Base-by-base conservation (phyloP, 2,329 filamentous ascomycete genomes). In the Alternaria arbusti region DNA sequence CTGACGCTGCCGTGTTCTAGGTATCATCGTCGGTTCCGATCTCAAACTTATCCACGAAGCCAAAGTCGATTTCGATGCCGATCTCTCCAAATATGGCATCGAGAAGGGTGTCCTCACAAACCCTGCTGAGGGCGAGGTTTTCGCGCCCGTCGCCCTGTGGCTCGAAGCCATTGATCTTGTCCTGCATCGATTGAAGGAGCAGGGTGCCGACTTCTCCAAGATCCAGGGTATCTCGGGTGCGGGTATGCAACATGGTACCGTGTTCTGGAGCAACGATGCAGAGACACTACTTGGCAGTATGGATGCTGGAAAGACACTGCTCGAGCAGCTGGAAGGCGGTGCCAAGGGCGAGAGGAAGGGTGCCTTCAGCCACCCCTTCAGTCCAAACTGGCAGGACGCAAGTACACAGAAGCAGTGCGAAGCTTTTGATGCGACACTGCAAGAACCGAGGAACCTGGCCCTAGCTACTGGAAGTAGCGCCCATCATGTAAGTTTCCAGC, bases 371-470 rank as follows among this genome's bases (percentile, higher is more conserved):
- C 91, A 96, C 79, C 90, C 91, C 5, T 94, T 90, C 82, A 94
- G 93, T 69, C 96, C 96, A 8, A 99, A 98, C 80, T 99, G 96
- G 96, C 96, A 98, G 82, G 96, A 99, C 79, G 91, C 94, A 65
- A 97, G 94, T 82, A 98, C 96, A 2, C 94, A 97, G 82, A 86
- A 86, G 69, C 92, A 99, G 82, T 97, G 94, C 77, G 94, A 97
- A 78, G 86, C 88, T 67, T 98, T 98, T 76, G 94, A 98, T 79
- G 86, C 83, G 6, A 84, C 85, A 57, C 82, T 97, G 8, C 92
- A 91, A 1, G 84, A 84, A 7, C 84, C 87, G 3, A 86, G 90
- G 73, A 85, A 86, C 66, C 82, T 99, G 71, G 96, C 96, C 0
- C 81, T 90, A 56, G 88, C 88, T 20, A 97, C 96, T 10, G 96